Base-by-base conservation (phyloP, 129 eudicot species). In the Chrysanthemum lavandulifolium region DNA sequence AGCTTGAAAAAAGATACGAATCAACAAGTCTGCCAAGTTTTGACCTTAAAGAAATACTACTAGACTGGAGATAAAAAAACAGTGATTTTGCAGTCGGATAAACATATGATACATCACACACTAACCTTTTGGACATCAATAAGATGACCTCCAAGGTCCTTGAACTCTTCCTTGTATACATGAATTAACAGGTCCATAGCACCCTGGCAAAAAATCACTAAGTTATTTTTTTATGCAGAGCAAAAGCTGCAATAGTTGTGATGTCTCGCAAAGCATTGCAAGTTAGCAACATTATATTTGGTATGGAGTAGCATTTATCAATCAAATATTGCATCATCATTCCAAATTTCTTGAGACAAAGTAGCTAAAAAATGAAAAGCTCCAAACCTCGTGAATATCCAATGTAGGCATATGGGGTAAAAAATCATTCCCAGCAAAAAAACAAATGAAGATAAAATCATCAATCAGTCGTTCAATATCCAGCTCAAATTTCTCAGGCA, bases 351-450 rank as follows among this genome's bases (percentile, higher is more conserved):
- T 7, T 14, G 56, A 4, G 14, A 47, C 21, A 3, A 60, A 80
- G 0, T n/a, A 45, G 48, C 4, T 29, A 52, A 76, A 49, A 23
- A 31, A 13, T 13, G 18, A 69, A 51, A 15, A 21, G 16, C 18
- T 40, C 15, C 15, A 71, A 47, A 89, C 96, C 96, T 89, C 96
- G 33, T 78, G 75, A 31, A 89, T 80, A 36, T 82, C 86, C 61
- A 89, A 54, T 10, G 83, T 71, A 0, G 96, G 96, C 87, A 89
- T 82, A 19, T 66, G 92, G 0, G 96, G 96, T 2, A 89, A 61
- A 71, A 89, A 89, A 73, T 89, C 92, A 73, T 86, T 89, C 25
- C 92, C 96, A 36, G 72, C 81, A 40, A 84, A 89, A 59, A 89
- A 84, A 60, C 92, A 82, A 3, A 84, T 64, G 58, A 86, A 89